phyloP scores from a whole-genome alignment of 805 yeast species.

The Schizosaccharomyces octosporus region DNA sequence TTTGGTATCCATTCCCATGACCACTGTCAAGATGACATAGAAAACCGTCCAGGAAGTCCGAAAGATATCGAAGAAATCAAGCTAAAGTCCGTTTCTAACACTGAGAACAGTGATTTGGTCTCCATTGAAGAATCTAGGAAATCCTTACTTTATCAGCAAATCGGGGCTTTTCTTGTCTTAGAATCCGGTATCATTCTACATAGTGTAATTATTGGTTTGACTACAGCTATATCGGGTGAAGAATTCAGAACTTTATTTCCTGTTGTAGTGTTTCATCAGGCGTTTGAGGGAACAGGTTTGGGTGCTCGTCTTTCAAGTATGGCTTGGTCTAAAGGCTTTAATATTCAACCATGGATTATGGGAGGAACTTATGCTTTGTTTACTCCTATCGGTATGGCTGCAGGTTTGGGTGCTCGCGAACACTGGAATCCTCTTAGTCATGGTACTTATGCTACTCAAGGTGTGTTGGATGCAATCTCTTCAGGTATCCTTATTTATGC shows the following conservation, averaged over 20 bases:
- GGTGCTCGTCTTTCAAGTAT: constrained; percentile 43
- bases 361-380: constrained; percentile 28
- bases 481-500: constrained; percentile 49
- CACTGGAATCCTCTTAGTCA: constrained; percentile 17
- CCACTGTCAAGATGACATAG: constrained; percentile 6
- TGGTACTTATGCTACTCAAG: constrained; percentile 6
- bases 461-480: constrained; percentile 42
- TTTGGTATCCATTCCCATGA: constrained; percentile 3
- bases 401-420: constrained; percentile 43
- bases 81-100: not conserved
- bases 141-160: constrained; percentile 10
- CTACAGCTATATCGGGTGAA: constrained; percentile 55
- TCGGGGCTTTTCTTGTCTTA: constrained; percentile 27
- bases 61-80: not conserved
- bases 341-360: constrained; percentile 26
- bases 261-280: constrained; percentile 28
- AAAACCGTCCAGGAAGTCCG: constrained; percentile 7
- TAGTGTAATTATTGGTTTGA: constrained; percentile 55
- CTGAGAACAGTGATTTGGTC: constrained; percentile 3
- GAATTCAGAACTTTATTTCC: constrained; percentile 46
- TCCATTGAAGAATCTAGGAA: constrained; percentile 10
- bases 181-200: constrained; percentile 68
- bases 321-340: constrained; percentile 24
- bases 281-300: constrained; percentile 55
- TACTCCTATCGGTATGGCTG: constrained; percentile 45